Percentiles rank a stretch among this genome's conserved stretches.
Evolutionary conservation across 2,329 filamentous ascomycete genomes (phyloP).

Genomic region (Botrytis aclada): DNA sequence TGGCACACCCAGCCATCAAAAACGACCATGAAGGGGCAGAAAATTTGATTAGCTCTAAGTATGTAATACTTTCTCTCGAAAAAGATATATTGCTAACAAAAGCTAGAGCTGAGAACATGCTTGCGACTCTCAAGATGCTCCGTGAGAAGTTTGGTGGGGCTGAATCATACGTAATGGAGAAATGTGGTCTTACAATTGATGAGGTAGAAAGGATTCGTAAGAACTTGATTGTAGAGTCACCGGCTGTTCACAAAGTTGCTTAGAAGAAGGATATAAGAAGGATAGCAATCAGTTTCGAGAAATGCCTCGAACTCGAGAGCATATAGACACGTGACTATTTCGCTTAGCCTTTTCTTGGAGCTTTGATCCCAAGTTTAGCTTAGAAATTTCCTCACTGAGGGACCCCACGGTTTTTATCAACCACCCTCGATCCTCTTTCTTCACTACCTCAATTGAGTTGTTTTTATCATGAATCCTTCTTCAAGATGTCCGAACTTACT

Average conservation of each 20-base stretch:
- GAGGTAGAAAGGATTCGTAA: constrained; percentile 52
- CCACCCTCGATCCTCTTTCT: background rate
- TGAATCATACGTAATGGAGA: constrained; percentile 58
- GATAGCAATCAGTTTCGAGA: background rate
- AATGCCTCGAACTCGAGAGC: background rate
- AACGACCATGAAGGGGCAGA: constrained; percentile 39
- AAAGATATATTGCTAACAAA: constrained; percentile 15
- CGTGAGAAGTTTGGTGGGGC: constrained; percentile 58
- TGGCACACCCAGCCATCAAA: constrained; percentile 49
- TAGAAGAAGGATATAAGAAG: background rate
- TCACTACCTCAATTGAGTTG: constrained; percentile 5
- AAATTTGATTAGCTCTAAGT: constrained; percentile 45
- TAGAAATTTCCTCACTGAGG: constrained; percentile 16
- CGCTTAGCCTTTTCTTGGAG: constrained; percentile 15
- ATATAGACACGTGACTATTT: constrained; percentile 2
- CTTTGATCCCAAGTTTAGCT: constrained; percentile 8
- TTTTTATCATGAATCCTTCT: constrained; percentile 31
- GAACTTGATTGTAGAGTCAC: constrained; percentile 44
- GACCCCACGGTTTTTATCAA: constrained; percentile 18
- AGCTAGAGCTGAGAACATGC: constrained; percentile 48
- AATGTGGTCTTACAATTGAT: constrained; percentile 55
- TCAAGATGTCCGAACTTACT: constrained; percentile 31
- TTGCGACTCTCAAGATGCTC: constrained; percentile 51
- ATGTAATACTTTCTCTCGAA: constrained; percentile 17
- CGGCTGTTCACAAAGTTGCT: constrained; percentile 21